Conservation (phyloP, 371 early-diverging fungal species). For the Mucor lusitanicus region DNA sequence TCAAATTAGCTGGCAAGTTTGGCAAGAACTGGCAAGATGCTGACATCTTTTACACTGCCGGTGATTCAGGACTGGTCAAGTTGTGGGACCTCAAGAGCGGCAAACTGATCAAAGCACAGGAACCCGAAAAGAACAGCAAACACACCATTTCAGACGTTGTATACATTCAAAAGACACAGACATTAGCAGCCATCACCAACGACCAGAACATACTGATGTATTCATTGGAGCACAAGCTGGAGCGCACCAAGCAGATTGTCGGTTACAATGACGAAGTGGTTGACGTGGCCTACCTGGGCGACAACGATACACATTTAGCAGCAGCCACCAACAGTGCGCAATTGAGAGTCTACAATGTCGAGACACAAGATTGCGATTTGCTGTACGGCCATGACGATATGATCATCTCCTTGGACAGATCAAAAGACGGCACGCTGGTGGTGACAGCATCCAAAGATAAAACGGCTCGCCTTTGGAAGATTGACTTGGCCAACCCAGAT, state of each 20-base stretch:
- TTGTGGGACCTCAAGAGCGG: constrained; percentile 74
- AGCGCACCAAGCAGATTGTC: constrained; percentile 79
- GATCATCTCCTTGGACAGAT: constrained; percentile 77
- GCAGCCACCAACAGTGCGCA: constrained; percentile 93
- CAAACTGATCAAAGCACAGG: constrained; percentile 61
- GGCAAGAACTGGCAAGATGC: constrained; percentile 41
- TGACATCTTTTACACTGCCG: constrained; percentile 81
- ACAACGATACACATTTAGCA: constrained; percentile 71
- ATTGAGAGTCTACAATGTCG: constrained; percentile 82
- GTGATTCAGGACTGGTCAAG: constrained; percentile 76
- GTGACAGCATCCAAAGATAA: constrained; percentile 93
- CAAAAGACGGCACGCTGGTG: constrained; percentile 66
- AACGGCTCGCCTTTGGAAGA: constrained; percentile 80
- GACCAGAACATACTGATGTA: constrained; percentile 92
- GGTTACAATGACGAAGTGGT: constrained; percentile 97
- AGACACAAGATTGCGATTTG: constrained; percentile 80
- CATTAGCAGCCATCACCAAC: constrained; percentile 75
- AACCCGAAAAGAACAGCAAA: constrained; percentile 61
- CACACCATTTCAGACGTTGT: constrained; percentile 71
- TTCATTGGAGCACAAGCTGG: constrained; percentile 51
- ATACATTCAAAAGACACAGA: constrained; percentile 58
- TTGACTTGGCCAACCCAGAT: constrained; percentile 50
- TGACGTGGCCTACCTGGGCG: constrained; percentile 80
- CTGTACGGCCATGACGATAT: constrained; percentile 89
- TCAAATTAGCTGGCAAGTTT: constrained; percentile 30